Evolutionary conservation across 257 asterid genomes (phyloP), one percentile per base, ranked within the genome.

Genomic region (Scutellaria galericulata): DNA sequence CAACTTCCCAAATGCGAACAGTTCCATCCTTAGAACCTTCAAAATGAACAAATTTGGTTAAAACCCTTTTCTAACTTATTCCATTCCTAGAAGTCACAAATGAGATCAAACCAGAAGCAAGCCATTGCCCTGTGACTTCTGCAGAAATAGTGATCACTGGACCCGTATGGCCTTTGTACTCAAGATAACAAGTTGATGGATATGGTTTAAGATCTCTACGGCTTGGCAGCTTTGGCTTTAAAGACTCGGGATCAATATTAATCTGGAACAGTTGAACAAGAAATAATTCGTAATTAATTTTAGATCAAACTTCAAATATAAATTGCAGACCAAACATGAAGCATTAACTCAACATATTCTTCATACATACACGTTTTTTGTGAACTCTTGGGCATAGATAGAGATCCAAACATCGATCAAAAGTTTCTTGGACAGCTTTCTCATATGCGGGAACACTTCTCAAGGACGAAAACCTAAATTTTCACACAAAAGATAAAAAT

Each of bases 1-100:
- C 99, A 56, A 95, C 92, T 85, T 95, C 99, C 99, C 98, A 95
- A 63, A 95, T 73, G 70, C 99, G 98, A 76, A 85, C 96, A 55
- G 97, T 90, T 79, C 96, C 95, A 81, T 95, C 99, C 78, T 76
- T 84, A 13, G 99, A 92, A 74, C 99, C 99, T 95, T 80, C 74
- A 83, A 22, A 45, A 71, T 45, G 68, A 70, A 9, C 66, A 7
- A 78, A 60, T 37, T 15, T 31, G 10, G 57, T 65, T 64, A 83
- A 15, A 57, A 62, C 9, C 15, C 24, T 35, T 44, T 46, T 70
- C 12, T 6, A 68, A 74, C 54, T 37, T 14, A n/a, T 54, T 6
- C 57, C 56, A 69, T 20, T 72, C 46, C 46, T 27, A 41, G 31
- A 69, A 42, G 66, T 53, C 14, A 64, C 18, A 61, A 69, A 57